Conservation (phyloP, 2,329 filamentous ascomycete species). For the Macrophomina phaseolina region DNA sequence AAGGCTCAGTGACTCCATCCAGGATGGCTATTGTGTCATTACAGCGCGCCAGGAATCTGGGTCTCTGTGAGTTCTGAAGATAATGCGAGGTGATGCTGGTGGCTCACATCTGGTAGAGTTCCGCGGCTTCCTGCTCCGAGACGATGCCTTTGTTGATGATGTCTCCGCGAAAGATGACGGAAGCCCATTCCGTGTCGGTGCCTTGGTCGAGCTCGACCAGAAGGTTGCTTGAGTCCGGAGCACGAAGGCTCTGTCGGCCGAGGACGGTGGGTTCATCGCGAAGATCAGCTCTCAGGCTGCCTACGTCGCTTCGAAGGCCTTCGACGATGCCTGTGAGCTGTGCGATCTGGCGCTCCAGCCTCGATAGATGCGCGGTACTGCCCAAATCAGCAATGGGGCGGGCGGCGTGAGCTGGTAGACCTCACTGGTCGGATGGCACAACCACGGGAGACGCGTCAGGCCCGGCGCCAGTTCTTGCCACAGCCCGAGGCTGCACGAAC, state of each 20-base stretch:
- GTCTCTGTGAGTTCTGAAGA: background rate
- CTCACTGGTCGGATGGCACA: background rate
- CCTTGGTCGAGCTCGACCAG: too few species aligned
- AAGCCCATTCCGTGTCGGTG: too few species aligned
- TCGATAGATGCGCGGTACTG: background rate
- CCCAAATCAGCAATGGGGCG: background rate
- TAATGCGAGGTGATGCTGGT: too few species aligned
- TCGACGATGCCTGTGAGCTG: background rate
- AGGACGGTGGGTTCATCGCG: background rate
- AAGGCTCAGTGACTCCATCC: background rate
- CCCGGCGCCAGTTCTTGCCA: background rate
- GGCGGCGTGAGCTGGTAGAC: too few species aligned
- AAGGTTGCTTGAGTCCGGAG: too few species aligned
- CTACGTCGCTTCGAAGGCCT: background rate
- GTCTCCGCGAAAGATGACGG: background rate
- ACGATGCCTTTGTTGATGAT: background rate
- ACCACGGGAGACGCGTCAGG: background rate
- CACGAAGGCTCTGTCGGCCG: background rate
- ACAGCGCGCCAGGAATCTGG: background rate
- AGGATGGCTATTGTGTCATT: slow-evolving; percentile 2
- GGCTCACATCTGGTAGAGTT: background rate
- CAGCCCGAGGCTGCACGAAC: slow-evolving; percentile 7
- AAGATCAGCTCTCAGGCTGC: background rate
- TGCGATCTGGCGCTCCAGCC: slow-evolving; percentile 2
- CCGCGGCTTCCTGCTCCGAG: background rate